phyloP scores from a whole-genome alignment of 1,139 yeast genomes.

The Protomyces lactucae-debilis region DNA sequence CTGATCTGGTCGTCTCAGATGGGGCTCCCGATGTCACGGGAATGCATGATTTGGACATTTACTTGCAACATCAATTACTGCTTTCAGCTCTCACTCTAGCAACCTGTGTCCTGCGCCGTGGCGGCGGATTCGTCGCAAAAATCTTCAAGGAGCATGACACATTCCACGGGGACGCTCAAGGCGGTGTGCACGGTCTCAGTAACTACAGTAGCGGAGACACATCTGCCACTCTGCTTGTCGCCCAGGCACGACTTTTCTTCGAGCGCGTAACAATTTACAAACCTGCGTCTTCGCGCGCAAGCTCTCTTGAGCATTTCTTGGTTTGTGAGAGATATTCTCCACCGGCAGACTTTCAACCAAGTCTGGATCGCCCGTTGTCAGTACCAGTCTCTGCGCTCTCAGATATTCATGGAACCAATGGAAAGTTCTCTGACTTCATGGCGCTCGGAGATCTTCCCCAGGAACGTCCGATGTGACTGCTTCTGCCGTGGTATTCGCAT shows the following conservation, averaged over 20 bases:
- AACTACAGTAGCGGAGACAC: not conserved
- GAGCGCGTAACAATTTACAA: constrained; percentile 89
- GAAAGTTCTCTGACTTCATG: not conserved
- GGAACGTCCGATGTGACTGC: not conserved
- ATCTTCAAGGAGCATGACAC: constrained; percentile 92
- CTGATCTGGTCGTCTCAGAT: constrained; percentile 43
- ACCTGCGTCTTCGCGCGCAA: constrained; percentile 90
- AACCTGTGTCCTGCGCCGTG: constrained; percentile 77
- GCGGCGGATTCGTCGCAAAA: constrained; percentile 92
- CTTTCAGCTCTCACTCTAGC: constrained; percentile 86
- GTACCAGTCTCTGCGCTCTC: not conserved
- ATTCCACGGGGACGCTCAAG: constrained; percentile 41
- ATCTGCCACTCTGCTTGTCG: constrained; percentile 33
- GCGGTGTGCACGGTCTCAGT: not conserved
- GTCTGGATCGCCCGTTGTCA: not conserved
- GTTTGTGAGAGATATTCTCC: constrained; percentile 67
- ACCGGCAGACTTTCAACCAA: not conserved
- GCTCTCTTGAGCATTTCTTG: constrained; percentile 86
- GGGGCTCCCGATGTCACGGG: constrained; percentile 99
- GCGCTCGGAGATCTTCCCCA: not conserved
- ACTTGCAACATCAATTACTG: constrained; percentile 89
- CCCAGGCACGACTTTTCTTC: constrained; percentile 78
- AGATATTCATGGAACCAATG: not conserved
- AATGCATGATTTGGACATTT: constrained; percentile 90
- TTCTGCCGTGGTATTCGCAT: not conserved